Evolutionary conservation across 352 stramenopile species (phyloP), one percentile per base, ranked within the genome.

Genomic region (Thraustotheca clavata): DNA sequence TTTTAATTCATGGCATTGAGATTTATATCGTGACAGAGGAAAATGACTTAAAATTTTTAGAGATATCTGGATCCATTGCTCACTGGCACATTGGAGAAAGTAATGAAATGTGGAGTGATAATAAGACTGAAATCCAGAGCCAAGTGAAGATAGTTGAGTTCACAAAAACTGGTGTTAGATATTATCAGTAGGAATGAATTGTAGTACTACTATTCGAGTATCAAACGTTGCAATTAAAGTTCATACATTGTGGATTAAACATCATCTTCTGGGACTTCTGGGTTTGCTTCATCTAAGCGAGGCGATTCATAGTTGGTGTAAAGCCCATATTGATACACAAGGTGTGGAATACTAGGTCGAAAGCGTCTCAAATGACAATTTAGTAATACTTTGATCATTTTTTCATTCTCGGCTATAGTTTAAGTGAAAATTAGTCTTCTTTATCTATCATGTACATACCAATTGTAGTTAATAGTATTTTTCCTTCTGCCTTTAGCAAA

Each of bases 241-340:
- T 24, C 16, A 24, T 52, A 24, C 43, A 52, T 52, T 24, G 31
- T 52, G 11, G 43, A 24, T 52, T 52, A 18, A 24, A 52, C 39
- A 22, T 76, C 50, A 32, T 77, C 76, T 29, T 75, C 71, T 7
- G 76, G 69, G 24, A 97, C 74, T 61, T 97, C 89, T 0, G 83
- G 80, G 46, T 97, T 97, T 38, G 55, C 22, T 11, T 62, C 40
- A 20, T 71, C 67, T 20, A 97, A 75, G n/a, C 69, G 67, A 24
- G 61, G 35, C 0, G 85, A 92, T n/a, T 73, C 57, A 49, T 96
- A 98, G 75, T 98, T 98, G 52, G 84, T 78, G 68, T 84, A 98
- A 6, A 96, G 74, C 9, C 82, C 86, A 68, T 98, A 98, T 67
- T 98, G 93, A 73, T 98, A 98, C 43, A 98, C 89, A 20, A 98